These are phyloP conservation scores for Auricularia cornea DNA, from an alignment of 768 basidiomycete species.

Conservation along the genomic window DNA sequence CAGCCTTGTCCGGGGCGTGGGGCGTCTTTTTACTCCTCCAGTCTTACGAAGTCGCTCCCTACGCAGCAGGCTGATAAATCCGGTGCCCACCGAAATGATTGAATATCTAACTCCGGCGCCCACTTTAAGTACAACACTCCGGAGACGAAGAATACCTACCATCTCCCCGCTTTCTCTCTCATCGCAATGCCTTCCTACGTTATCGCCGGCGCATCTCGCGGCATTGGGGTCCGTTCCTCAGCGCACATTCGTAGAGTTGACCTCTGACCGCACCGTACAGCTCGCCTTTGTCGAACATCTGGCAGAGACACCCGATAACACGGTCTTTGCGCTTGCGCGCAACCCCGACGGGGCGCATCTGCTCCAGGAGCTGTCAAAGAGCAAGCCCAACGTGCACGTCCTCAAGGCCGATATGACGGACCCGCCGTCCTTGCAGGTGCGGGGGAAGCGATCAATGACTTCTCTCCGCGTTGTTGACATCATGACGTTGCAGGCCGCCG, in stretches of 20 bases:
- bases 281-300: conserved; percentile 21
- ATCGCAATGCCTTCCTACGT: conserved; percentile 17
- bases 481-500: conserved; percentile 5
- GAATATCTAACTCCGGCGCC: too few relatives aligned
- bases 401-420: conserved; percentile 31
- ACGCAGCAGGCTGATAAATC: too few relatives aligned
- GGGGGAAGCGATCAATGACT: neutral
- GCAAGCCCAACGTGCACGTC: conserved; percentile 26
- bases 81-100: too few relatives aligned
- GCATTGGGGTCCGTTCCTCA: conserved; percentile 17
- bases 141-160: too few relatives aligned
- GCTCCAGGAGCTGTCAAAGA: conserved; percentile 3
- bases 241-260: too few relatives aligned
- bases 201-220: conserved; percentile 21
- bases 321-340: conserved; percentile 23
- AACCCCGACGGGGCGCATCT: conserved; percentile 12
- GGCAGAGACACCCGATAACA: conserved; percentile 7
- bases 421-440: conserved; percentile 20
- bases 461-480: too few relatives aligned
- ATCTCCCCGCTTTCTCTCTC: too few relatives aligned
- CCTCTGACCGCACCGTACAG: too few relatives aligned
- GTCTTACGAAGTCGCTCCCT: too few relatives aligned
- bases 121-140: too few relatives aligned
- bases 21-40: too few relatives aligned
- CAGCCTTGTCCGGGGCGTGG: too few relatives aligned